phyloP scores from a whole-genome alignment of 257 asterid species.

The Solanum chiquidenum region DNA sequence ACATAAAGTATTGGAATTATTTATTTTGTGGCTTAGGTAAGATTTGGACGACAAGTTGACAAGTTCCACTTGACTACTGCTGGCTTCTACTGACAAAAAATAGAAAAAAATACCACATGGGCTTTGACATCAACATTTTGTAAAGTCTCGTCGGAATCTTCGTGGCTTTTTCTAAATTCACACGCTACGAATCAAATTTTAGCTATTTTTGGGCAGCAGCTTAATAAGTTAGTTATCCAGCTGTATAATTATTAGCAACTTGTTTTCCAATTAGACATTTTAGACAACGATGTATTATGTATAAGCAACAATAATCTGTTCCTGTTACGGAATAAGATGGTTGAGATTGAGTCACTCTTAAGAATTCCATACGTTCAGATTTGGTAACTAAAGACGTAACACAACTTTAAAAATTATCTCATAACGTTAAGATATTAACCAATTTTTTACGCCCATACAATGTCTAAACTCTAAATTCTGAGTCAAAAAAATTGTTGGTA shows the following conservation, averaged over 20 bases:
- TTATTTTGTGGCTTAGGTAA: not conserved
- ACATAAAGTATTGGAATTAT: not conserved
- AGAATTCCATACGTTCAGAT: not conserved
- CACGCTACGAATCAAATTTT: not conserved
- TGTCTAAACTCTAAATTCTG: not conserved
- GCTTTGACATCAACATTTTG: not conserved
- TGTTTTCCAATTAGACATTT: not conserved
- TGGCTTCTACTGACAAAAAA: not conserved
- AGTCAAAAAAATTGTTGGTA: not conserved
- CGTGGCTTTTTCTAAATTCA: not conserved
- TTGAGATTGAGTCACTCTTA: not conserved
- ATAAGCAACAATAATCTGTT: not conserved
- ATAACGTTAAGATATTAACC: not conserved
- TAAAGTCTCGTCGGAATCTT: not conserved
- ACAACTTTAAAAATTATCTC: not conserved
- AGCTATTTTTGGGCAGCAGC: not conserved
- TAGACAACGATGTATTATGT: not conserved
- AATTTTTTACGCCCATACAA: not conserved
- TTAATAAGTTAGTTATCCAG: not conserved
- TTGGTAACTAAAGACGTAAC: rapidly evolving
- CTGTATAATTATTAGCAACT: not conserved
- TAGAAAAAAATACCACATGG: not conserved
- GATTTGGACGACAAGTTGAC: not conserved
- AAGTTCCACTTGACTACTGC: not conserved
- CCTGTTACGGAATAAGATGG: not conserved